Percentiles rank a stretch among this genome's conserved stretches.
These are phyloP conservation scores for Nannizziopsis arthrosporioides DNA, from an alignment of 2,329 filamentous ascomycete genomes.

Conservation along the genomic window DNA sequence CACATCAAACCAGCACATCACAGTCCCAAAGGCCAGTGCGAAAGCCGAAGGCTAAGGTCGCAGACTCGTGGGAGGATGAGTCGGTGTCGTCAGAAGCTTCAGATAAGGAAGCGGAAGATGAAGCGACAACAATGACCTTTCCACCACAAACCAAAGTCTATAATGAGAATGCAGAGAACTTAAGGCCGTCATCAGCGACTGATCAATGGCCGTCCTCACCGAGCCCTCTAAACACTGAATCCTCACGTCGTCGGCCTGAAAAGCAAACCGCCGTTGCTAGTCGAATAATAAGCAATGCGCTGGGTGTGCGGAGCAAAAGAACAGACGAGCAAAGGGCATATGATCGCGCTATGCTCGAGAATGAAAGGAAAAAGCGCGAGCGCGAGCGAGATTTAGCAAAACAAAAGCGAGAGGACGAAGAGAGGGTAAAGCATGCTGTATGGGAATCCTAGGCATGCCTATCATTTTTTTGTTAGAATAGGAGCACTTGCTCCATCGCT, in stretches of 20 bases:
- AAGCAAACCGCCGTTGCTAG: conserved; percentile 89
- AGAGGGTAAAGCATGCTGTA: conserved; percentile 67
- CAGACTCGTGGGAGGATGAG: conserved; percentile 71
- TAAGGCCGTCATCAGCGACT: conserved; percentile 17
- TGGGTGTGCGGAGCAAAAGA: conserved; percentile 68
- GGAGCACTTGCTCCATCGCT: no score
- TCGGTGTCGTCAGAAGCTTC: conserved; percentile 35
- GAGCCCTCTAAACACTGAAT: not conserved
- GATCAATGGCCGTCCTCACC: not conserved
- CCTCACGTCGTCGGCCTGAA: conserved; percentile 50
- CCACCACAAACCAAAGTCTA: conserved; percentile 12
- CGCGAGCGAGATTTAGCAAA: conserved; percentile 57
- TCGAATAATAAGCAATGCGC: conserved; percentile 75
- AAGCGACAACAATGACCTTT: conserved; percentile 12
- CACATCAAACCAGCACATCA: not conserved
- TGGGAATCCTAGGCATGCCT: conserved; percentile 50
- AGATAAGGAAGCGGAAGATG: conserved; percentile 26
- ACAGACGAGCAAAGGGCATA: conserved; percentile 85
- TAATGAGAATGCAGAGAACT: conserved; percentile 19
- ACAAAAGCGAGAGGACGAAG: conserved; percentile 51
- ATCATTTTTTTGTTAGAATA: no score
- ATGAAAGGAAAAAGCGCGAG: conserved; percentile 67
- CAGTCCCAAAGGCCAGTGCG: conserved; percentile 8
- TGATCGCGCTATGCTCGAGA: conserved; percentile 68
- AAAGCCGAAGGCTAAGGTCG: conserved; percentile 32